Percentiles rank a stretch among this genome's conserved stretches.
These are phyloP conservation scores for Naematelia encephala DNA, from an alignment of 768 basidiomycete species.

Conservation along the genomic window DNA sequence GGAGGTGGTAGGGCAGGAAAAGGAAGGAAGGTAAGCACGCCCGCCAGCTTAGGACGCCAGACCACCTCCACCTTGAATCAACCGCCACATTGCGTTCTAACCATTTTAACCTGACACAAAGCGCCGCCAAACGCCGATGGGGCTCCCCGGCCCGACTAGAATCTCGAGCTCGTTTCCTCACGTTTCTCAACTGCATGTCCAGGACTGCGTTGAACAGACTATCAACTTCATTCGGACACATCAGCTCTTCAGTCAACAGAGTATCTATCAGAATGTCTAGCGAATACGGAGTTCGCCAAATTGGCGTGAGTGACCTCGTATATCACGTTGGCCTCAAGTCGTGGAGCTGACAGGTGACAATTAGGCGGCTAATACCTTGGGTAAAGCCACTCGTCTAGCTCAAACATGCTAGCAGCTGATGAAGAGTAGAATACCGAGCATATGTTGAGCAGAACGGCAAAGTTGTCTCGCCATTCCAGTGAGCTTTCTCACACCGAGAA, in stretches of 20 bases:
- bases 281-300: slow-evolving; percentile 20
- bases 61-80: slow-evolving; percentile 6
- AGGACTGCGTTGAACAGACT: slow-evolving; percentile 28
- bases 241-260: slow-evolving; percentile 6
- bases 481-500: slow-evolving; percentile 11
- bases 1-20: too few relatives aligned
- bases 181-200: slow-evolving; percentile 19
- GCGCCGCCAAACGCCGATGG: not conserved
- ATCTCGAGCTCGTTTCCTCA: not conserved
- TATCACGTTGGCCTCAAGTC: not conserved
- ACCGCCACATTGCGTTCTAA: not conserved
- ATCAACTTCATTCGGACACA: slow-evolving; percentile 13
- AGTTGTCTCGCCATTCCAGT: slow-evolving; percentile 54
- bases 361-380: slow-evolving; percentile 82
- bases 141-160: not conserved
- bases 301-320: slow-evolving; percentile 12
- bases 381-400: slow-evolving; percentile 54
- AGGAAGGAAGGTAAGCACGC: too few relatives aligned
- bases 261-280: slow-evolving; percentile 15
- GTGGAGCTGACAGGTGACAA: not conserved
- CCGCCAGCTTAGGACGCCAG: not conserved
- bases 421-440: slow-evolving; percentile 77
- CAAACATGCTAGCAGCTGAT: not conserved
- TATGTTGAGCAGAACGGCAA: slow-evolving; percentile 86
- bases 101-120: too few relatives aligned